Percentiles rank a stretch among this genome's conserved stretches.
These are phyloP conservation scores for Brassica nigra DNA, from an alignment of 345 rosid species.

Conservation along the genomic window DNA sequence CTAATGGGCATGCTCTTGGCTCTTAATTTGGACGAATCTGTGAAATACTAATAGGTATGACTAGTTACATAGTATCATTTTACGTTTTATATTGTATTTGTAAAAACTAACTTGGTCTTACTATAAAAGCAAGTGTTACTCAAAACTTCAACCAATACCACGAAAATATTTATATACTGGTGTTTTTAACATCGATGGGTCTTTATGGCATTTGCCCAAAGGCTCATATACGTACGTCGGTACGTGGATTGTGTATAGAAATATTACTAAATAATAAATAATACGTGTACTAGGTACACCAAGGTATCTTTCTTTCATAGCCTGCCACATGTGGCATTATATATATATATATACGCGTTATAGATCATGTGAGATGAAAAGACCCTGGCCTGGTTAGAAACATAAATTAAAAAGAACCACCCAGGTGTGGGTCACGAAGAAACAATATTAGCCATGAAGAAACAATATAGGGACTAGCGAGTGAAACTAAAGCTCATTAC, in stretches of 20 bases:
- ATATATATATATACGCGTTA: background rate
- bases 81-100: background rate
- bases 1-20: background rate
- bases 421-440: background rate
- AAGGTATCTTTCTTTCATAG: background rate
- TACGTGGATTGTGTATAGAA: background rate
- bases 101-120: background rate
- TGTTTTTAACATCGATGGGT: background rate
- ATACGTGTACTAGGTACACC: background rate
- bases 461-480: background rate
- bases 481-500: background rate
- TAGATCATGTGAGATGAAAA: background rate
- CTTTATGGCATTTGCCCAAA: background rate
- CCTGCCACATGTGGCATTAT: background rate
- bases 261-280: too few relatives aligned
- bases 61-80: background rate
- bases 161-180: background rate
- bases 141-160: background rate
- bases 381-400: background rate
- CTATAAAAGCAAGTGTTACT: background rate
- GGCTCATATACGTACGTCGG: background rate
- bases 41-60: background rate
- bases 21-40: slow-evolving; percentile 10
- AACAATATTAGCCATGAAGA: background rate
- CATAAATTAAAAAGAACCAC: background rate